Conservation (phyloP, 2,329 filamentous ascomycete species). For the Monosporascus sp. region DNA sequence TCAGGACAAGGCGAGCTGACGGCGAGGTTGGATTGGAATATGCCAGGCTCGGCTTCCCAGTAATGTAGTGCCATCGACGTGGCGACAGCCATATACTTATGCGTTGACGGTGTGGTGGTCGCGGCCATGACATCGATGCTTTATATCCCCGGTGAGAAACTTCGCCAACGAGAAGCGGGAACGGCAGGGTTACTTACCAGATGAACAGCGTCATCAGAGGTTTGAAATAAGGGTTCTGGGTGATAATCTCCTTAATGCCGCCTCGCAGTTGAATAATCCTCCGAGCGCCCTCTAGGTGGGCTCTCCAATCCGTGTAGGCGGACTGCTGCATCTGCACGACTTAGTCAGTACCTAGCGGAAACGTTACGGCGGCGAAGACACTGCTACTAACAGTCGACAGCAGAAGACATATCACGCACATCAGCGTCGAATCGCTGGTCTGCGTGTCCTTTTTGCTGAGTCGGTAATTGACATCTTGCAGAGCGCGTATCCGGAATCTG, state of each 20-base stretch:
- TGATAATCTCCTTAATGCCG: conserved; percentile 6
- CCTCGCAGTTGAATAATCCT: conserved; percentile 10
- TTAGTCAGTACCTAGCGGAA: neutral
- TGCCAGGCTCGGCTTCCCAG: conserved; percentile 6
- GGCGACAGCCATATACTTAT: conserved; percentile 6
- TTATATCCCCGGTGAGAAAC: neutral
- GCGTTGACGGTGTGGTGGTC: conserved; percentile 9
- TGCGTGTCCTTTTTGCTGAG: conserved; percentile 8
- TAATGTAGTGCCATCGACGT: conserved; percentile 10
- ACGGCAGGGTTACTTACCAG: conserved; percentile 2
- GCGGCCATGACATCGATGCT: conserved; percentile 13
- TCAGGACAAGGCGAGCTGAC: conserved; percentile 11
- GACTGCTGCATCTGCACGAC: conserved; percentile 10
- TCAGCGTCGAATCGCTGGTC: conserved; percentile 12
- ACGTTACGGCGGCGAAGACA: neutral
- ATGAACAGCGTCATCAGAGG: conserved; percentile 10
- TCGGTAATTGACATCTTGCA: conserved; percentile 9
- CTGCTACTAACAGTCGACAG: conserved; percentile 7
- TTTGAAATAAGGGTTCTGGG: conserved; percentile 7
- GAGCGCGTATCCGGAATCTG: conserved; percentile 7
- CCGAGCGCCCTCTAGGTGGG: conserved; percentile 12
- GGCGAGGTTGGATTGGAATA: conserved; percentile 11
- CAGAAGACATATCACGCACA: conserved; percentile 14
- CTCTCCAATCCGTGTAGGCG: conserved; percentile 11
- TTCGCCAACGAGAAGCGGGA: neutral